phyloP scores from a whole-genome alignment of 31 red algal genomes.

The Asparagopsis taxiformis region DNA sequence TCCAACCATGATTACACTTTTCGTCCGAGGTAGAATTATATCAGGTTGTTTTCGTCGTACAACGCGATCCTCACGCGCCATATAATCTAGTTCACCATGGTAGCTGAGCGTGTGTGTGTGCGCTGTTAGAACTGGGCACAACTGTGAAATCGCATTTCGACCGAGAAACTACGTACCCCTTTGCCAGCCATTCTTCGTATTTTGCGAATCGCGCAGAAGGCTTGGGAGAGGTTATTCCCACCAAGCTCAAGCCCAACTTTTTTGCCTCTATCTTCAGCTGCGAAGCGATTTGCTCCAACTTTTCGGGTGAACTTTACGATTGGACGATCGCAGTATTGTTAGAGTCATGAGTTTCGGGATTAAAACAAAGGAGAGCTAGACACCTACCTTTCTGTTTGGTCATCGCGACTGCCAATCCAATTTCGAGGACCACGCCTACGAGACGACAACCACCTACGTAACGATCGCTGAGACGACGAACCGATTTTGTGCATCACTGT shows the following conservation, averaged over 20 bases:
- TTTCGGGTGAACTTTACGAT: slow-evolving; percentile 8
- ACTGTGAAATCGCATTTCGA: no score
- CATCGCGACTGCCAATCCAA: slow-evolving; percentile 23
- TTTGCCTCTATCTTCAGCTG: slow-evolving; percentile 56
- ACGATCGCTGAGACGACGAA: not conserved
- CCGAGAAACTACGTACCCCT: slow-evolving; percentile 63
- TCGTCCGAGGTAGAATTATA: slow-evolving; percentile 76
- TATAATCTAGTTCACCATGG: slow-evolving; percentile 94
- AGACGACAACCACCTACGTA: not conserved
- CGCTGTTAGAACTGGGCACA: not conserved
- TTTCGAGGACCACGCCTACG: not conserved
- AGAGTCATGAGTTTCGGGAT: not conserved
- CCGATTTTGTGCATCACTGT: no score
- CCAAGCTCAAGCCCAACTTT: slow-evolving; percentile 43
- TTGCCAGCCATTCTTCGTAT: slow-evolving; percentile 68
- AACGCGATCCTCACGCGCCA: slow-evolving; percentile 88
- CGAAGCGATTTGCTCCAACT: slow-evolving; percentile 41
- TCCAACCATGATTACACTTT: slow-evolving; percentile 74
- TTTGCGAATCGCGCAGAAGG: slow-evolving; percentile 47
- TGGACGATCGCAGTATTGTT: not conserved
- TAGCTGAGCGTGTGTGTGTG: not conserved
- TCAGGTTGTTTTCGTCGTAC: slow-evolving; percentile 58
- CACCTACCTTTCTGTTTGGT: slow-evolving; percentile 26
- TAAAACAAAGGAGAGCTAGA: not conserved
- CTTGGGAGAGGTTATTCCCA: slow-evolving; percentile 49